phyloP scores from a whole-genome alignment of 495 filamentous ascomycete genomes.

The Bacidia gigantensis region DNA sequence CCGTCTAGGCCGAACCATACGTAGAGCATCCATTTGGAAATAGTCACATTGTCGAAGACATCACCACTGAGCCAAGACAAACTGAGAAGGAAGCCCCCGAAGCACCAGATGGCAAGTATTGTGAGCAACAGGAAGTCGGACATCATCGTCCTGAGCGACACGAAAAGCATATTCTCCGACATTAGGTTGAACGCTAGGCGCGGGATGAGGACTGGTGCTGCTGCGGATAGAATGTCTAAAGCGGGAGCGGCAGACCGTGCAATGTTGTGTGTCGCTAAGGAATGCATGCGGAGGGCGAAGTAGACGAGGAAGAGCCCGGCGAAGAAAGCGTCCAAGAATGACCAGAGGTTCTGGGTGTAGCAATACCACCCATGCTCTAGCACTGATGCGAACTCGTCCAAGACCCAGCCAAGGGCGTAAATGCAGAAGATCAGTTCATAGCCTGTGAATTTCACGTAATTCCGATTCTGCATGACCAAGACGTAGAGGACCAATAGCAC shows the following conservation, averaged over 20 bases:
- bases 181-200: conserved; percentile 61
- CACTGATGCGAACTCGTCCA: conserved; percentile 60
- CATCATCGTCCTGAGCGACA: conserved; percentile 63
- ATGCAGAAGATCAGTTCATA: conserved; percentile 47
- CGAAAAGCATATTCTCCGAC: conserved; percentile 59
- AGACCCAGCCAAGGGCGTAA: conserved; percentile 55
- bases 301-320: conserved; percentile 47
- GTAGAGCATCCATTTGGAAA: conserved; percentile 70
- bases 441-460: conserved; percentile 32
- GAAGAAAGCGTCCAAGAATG: conserved; percentile 61
- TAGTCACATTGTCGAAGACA: conserved; percentile 36
- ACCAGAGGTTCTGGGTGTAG: conserved; percentile 67
- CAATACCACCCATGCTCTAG: conserved; percentile 62
- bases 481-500: conserved; percentile 47
- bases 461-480: conserved; percentile 46
- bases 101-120: conserved; percentile 54
- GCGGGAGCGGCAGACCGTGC: conserved; percentile 38
- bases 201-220: conserved; percentile 55
- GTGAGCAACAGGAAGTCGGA: conserved; percentile 54
- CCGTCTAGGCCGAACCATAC: conserved; percentile 71
- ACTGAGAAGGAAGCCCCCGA: conserved; percentile 57
- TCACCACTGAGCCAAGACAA: conserved; percentile 46
- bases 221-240: conserved; percentile 54
- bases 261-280: conserved; percentile 27
- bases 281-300: conserved; percentile 44